Evolutionary conservation across 2,329 filamentous ascomycete genomes (phyloP).

Genomic region (Onygenales sp.): DNA sequence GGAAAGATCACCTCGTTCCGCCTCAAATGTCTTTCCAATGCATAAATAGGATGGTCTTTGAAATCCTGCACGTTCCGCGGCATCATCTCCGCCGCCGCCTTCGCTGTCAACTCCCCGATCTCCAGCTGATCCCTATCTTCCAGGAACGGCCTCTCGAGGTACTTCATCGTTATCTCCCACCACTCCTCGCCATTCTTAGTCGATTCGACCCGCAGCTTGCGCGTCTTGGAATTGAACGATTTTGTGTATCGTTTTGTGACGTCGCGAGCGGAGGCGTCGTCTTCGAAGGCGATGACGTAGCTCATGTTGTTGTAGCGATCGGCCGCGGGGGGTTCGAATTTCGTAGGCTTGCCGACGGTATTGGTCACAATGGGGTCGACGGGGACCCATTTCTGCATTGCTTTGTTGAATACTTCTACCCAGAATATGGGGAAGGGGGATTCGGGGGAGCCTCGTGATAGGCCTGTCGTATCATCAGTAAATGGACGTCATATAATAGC

Average conservation of each 20-base stretch:
- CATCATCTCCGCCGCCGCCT: constrained; percentile 70
- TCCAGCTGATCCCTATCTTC: constrained; percentile 75
- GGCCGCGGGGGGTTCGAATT: constrained; percentile 71
- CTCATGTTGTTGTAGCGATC: constrained; percentile 67
- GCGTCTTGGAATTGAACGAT: constrained; percentile 82
- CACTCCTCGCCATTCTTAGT: constrained; percentile 47
- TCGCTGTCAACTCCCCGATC: constrained; percentile 61
- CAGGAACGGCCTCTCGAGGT: constrained; percentile 33
- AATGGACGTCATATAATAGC: background rate
- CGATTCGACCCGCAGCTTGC: constrained; percentile 67
- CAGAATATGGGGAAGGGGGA: constrained; percentile 80
- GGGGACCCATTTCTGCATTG: constrained; percentile 83
- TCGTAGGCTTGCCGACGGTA: constrained; percentile 64
- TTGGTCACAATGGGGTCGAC: constrained; percentile 77
- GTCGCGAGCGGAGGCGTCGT: constrained; percentile 67
- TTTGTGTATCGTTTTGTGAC: constrained; percentile 83
- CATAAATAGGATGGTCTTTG: constrained; percentile 74
- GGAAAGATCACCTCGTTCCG: constrained; percentile 75
- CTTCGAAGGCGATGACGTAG: constrained; percentile 80
- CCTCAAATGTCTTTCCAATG: constrained; percentile 73
- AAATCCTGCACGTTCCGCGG: constrained; percentile 80
- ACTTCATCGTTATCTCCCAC: constrained; percentile 41
- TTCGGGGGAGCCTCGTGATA: constrained; percentile 24
- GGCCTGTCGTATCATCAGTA: background rate
- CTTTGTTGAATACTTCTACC: constrained; percentile 82